These are phyloP conservation scores for Xerocomus potaroensis DNA, from an alignment of 768 basidiomycete species.

Conservation along the genomic window DNA sequence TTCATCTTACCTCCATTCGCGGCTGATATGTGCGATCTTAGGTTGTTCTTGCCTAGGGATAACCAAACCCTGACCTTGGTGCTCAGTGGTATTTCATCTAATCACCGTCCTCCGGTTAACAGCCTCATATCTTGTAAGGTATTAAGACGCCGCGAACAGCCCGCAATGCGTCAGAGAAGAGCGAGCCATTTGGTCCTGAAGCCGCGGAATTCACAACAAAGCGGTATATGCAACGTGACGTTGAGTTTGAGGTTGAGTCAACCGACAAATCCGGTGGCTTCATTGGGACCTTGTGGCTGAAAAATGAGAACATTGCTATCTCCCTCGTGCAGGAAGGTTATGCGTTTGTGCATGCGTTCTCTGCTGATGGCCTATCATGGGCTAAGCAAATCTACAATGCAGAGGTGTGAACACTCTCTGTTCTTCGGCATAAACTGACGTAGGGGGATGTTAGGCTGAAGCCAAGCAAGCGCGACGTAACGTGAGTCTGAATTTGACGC, in stretches of 20 bases:
- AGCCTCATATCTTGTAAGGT: constrained; percentile 41
- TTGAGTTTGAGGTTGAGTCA: constrained; percentile 87
- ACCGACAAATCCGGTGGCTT: constrained; percentile 96
- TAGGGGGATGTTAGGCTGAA: constrained; percentile 51
- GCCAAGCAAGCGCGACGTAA: constrained; percentile 78
- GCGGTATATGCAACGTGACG: constrained; percentile 90
- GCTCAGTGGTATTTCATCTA: constrained; percentile 57
- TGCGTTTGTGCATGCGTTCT: constrained; percentile 83
- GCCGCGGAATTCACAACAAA: constrained; percentile 74
- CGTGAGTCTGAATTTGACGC: constrained; percentile 43
- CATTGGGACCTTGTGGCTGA: constrained; percentile 83
- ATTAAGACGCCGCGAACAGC: constrained; percentile 89
- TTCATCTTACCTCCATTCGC: neutral
- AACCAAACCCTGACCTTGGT: constrained; percentile 93
- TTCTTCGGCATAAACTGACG: constrained; percentile 1
- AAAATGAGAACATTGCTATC: constrained; percentile 82
- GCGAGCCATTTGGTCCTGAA: constrained; percentile 85
- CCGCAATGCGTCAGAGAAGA: constrained; percentile 74
- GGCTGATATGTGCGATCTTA: constrained; percentile 25
- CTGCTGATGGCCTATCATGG: constrained; percentile 80
- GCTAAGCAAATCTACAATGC: constrained; percentile 75
- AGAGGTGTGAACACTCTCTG: constrained; percentile 50
- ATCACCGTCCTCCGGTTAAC: neutral
- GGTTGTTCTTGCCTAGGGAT: constrained; percentile 83
- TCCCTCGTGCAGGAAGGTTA: constrained; percentile 83